Evolutionary conservation across 257 asterid species (phyloP).

Genomic region (Capsicum pubescens): DNA sequence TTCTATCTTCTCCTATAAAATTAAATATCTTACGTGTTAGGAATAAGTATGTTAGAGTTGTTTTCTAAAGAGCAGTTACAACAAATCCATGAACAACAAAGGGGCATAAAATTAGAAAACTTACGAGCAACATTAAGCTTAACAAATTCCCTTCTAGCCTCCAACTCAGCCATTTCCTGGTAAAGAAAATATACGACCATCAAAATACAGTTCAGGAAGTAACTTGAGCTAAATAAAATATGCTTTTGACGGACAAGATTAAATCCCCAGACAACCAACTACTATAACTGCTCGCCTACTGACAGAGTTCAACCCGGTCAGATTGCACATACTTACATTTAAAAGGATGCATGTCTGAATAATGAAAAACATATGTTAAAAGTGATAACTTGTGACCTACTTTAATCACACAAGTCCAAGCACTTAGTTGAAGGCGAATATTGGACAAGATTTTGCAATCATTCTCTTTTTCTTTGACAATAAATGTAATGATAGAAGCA

Average conservation of each 20-base stretch:
- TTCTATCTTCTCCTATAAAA: neutral
- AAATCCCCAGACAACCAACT: neutral
- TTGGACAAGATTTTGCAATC: neutral
- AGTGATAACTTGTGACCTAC: neutral
- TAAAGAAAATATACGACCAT: constrained; percentile 34
- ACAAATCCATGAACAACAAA: neutral
- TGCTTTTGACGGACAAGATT: neutral
- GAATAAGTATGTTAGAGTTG: neutral
- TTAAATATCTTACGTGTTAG: neutral
- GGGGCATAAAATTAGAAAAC: constrained; percentile 37
- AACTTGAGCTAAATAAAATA: neutral
- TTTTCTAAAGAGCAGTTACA: neutral
- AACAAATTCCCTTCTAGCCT: constrained; percentile 86
- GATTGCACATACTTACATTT: neutral
- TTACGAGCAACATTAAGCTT: constrained; percentile 85
- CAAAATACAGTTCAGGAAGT: neutral
- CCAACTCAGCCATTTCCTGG: constrained; percentile 92
- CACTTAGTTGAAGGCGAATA: neutral
- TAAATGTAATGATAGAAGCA: neutral
- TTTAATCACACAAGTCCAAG: neutral
- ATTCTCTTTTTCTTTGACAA: neutral
- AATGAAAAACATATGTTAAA: neutral
- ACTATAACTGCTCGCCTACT: neutral
- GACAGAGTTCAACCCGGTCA: neutral
- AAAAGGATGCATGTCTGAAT: neutral